phyloP scores from a whole-genome alignment of 768 basidiomycete genomes.

The Hydnomerulius pinastri region DNA sequence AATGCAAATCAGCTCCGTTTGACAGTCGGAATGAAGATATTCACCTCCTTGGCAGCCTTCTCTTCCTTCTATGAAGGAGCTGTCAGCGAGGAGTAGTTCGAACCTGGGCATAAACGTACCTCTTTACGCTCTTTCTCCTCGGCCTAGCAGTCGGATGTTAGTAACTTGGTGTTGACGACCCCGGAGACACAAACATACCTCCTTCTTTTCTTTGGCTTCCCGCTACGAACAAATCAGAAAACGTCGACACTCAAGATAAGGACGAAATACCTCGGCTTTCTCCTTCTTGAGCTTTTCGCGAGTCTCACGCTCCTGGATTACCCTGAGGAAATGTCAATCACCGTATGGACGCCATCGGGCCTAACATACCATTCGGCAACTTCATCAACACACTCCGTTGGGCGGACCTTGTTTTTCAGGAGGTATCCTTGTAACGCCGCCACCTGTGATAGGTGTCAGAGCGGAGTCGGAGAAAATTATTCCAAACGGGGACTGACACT shows the following conservation, averaged over 20 bases:
- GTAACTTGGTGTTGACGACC: slow-evolving; percentile 4
- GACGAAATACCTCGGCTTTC: slow-evolving; percentile 51
- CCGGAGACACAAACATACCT: slow-evolving; percentile 37
- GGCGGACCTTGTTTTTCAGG: slow-evolving; percentile 88
- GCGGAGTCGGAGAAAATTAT: background rate
- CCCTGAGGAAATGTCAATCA: slow-evolving; percentile 33
- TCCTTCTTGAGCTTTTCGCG: slow-evolving; percentile 86
- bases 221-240: slow-evolving; percentile 45
- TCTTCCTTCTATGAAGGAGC: slow-evolving; percentile 44
- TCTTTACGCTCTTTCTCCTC: slow-evolving; percentile 69
- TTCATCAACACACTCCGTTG: slow-evolving; percentile 81
- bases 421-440: slow-evolving; percentile 85
- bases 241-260: background rate
- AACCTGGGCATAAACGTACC: slow-evolving; percentile 34
- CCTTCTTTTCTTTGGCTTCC: slow-evolving; percentile 80
- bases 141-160: slow-evolving; percentile 32
- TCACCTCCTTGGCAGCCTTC: slow-evolving; percentile 59
- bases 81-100: slow-evolving; percentile 9
- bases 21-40: slow-evolving; percentile 6
- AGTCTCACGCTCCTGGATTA: slow-evolving; percentile 78
- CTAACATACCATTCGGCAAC: slow-evolving; percentile 64
- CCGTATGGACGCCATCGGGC: slow-evolving; percentile 6
- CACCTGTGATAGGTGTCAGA: slow-evolving; percentile 47
- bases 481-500: slow-evolving; percentile 55
- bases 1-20: slow-evolving; percentile 22